Conservation (phyloP, 176 grass and related monocot genomes). For the Tillandsia fasciculata region DNA sequence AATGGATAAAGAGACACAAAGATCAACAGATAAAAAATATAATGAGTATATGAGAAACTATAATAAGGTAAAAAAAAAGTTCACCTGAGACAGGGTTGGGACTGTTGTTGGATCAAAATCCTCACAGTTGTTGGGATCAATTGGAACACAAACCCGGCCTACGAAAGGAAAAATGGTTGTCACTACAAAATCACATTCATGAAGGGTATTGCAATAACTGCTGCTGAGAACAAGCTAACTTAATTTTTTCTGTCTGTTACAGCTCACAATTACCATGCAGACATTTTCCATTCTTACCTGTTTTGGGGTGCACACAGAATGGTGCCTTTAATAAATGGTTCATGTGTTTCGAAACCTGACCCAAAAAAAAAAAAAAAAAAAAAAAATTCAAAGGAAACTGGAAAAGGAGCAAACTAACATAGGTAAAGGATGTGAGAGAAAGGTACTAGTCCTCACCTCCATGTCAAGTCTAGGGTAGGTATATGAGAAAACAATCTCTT, state of each 20-base stretch:
- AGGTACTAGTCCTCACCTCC: constrained; percentile 45
- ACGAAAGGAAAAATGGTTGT: constrained; percentile 16
- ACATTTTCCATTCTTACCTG: constrained; percentile 37
- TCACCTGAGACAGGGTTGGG: constrained; percentile 66
- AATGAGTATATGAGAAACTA: not conserved
- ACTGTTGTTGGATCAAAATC: constrained; percentile 76
- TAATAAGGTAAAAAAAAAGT: not conserved
- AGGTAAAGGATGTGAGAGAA: constrained; percentile 1
- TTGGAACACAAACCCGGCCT: constrained; percentile 85
- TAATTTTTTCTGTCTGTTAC: not conserved
- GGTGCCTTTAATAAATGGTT: constrained; percentile 97
- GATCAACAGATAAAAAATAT: constrained; percentile 4
- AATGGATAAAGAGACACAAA: not conserved
- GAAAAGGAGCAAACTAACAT: not conserved
- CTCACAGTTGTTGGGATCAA: constrained; percentile 70
- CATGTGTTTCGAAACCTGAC: constrained; percentile 91
- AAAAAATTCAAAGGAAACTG: constrained; percentile 1
- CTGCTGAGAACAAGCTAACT: not conserved
- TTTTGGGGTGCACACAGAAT: constrained; percentile 89
- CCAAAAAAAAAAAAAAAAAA: constrained; percentile 10
- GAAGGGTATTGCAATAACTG: not conserved
- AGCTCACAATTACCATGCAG: not conserved
- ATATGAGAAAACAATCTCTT: constrained; percentile 92
- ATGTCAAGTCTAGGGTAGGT: constrained; percentile 97
- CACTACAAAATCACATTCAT: not conserved